Evolutionary conservation across 306 rosid genomes (phyloP), one percentile per base, ranked within the genome.

Genomic region (Mucuna pruriens): DNA sequence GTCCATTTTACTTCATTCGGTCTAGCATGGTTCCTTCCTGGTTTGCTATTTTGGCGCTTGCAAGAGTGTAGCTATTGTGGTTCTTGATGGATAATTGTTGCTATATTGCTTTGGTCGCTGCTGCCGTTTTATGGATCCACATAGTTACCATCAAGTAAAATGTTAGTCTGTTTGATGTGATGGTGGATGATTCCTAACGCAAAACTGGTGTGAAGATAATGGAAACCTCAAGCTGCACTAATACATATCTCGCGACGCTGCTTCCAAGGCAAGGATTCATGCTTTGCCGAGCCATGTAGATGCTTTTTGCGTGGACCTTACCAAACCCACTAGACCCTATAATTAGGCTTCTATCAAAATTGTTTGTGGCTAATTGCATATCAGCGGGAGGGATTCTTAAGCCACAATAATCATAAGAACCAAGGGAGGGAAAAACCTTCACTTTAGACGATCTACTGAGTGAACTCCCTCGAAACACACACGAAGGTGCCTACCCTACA

Each of bases 251-350:
- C 95, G 34, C 91, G 98, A 17, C 98, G 91, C 74, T 90, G 92
- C 85, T 92, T 92, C 97, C 98, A 94, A 1, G 98, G 82, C 86
- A 94, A 80, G 48, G 93, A 91, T 15, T 81, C 71, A 57, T 83
- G 9, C 58, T 52, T 77, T 31, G 90, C 71, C 12, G 93, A 74
- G 42, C 96, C 93, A 79, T 94, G 92, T 78, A 94, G 80, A 69
- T 89, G 97, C 38, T 74, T 92, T 81, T 88, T 89, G 78, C 92
- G 89, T 6, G 97, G 92, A 33, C 98, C 98, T 49, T 83, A 49
- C 98, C 98, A 67, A 94, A 94, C 9, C 98, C 98, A 29, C 98
- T 97, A 67, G 97, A 88, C 12, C 98, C 98, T 39, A 92, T 84
- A 39, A 92, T 82, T 73, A 89, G 81, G 74, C 75, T 89, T 86